Percentiles rank a stretch among this genome's conserved stretches.
These are phyloP conservation scores for Strigomonas culicis DNA, from an alignment of 208 protist genomes.

Conservation along the genomic window DNA sequence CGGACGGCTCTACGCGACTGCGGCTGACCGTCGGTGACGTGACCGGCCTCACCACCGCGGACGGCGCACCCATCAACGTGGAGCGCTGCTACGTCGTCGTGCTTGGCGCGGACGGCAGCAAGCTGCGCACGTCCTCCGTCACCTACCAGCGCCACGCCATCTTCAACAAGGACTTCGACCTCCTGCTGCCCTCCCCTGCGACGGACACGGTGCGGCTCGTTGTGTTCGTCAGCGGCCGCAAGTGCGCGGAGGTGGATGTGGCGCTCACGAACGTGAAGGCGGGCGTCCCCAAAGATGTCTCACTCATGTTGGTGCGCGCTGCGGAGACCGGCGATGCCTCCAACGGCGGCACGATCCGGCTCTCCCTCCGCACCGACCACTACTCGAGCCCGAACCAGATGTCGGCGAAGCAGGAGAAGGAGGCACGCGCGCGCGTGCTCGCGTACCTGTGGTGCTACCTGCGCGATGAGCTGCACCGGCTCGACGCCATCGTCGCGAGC, in stretches of 20 bases:
- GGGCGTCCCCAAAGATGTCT: conserved; percentile 43
- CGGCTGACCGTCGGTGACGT: conserved; percentile 46
- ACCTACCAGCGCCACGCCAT: conserved; percentile 47
- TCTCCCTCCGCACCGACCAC: conserved; percentile 41
- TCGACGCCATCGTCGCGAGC: conserved; percentile 60
- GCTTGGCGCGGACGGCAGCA: conserved; percentile 19
- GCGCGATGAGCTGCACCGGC: conserved; percentile 73
- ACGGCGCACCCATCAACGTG: conserved; percentile 31
- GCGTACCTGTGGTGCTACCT: conserved; percentile 76
- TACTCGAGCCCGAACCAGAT: conserved; percentile 42
- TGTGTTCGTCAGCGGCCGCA: conserved; percentile 45
- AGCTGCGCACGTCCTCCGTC: conserved; percentile 22
- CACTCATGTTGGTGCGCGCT: conserved; percentile 56
- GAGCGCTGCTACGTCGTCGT: conserved; percentile 52
- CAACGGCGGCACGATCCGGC: conserved; percentile 38
- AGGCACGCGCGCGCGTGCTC: conserved; percentile 51
- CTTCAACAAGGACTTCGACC: conserved; percentile 52
- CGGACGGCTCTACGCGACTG: conserved; percentile 23
- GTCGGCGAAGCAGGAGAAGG: conserved; percentile 28
- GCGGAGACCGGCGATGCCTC: conserved; percentile 65
- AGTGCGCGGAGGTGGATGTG: conserved; percentile 57
- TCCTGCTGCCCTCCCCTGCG: conserved; percentile 35
- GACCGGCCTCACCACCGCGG: conserved; percentile 36
- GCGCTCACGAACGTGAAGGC: conserved; percentile 54
- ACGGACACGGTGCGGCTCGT: conserved; percentile 33